Evolutionary conservation across 805 yeast genomes (phyloP).

Genomic region (Suhomyces vadensis): DNA sequence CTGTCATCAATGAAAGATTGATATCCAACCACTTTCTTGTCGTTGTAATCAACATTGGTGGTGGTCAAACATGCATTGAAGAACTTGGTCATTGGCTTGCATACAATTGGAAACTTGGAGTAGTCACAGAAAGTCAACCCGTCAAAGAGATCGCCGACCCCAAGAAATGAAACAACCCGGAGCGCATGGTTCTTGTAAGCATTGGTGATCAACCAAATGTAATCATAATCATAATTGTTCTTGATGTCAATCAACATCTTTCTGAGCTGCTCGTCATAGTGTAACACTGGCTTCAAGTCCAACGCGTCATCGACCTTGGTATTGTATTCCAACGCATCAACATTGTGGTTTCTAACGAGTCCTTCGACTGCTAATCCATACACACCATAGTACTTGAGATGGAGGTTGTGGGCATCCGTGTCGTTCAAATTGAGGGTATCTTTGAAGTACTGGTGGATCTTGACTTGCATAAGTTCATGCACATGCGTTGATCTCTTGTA

Average conservation of each 20-base stretch:
- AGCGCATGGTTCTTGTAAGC: slow-evolving; percentile 91
- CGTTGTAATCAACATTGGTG: slow-evolving; percentile 52
- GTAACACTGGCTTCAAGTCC: slow-evolving; percentile 76
- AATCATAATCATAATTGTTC: slow-evolving; percentile 52
- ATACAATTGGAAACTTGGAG: slow-evolving; percentile 62
- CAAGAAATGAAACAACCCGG: slow-evolving; percentile 75
- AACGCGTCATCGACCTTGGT: slow-evolving; percentile 87
- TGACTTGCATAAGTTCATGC: slow-evolving; percentile 84
- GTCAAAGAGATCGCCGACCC: slow-evolving; percentile 90
- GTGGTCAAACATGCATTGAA: slow-evolving; percentile 64
- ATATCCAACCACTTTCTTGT: slow-evolving; percentile 42
- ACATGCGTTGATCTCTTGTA: slow-evolving; percentile 73
- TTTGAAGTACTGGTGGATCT: slow-evolving; percentile 80
- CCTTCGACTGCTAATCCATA: slow-evolving; percentile 96
- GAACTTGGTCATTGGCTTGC: slow-evolving; percentile 83
- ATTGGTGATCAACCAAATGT: slow-evolving; percentile 90
- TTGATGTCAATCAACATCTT: slow-evolving; percentile 50
- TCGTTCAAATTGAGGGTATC: slow-evolving; percentile 59
- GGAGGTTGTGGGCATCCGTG: slow-evolving; percentile 73
- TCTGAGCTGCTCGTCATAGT: slow-evolving; percentile 59
- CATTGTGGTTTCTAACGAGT: slow-evolving; percentile 63
- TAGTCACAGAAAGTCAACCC: slow-evolving; percentile 95
- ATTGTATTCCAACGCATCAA: slow-evolving; percentile 88
- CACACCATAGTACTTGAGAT: slow-evolving; percentile 72
- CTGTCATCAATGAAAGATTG: slow-evolving; percentile 85